These are phyloP conservation scores for Cercospora nicotianae DNA, from an alignment of 2,329 filamentous ascomycete species.

Conservation along the genomic window DNA sequence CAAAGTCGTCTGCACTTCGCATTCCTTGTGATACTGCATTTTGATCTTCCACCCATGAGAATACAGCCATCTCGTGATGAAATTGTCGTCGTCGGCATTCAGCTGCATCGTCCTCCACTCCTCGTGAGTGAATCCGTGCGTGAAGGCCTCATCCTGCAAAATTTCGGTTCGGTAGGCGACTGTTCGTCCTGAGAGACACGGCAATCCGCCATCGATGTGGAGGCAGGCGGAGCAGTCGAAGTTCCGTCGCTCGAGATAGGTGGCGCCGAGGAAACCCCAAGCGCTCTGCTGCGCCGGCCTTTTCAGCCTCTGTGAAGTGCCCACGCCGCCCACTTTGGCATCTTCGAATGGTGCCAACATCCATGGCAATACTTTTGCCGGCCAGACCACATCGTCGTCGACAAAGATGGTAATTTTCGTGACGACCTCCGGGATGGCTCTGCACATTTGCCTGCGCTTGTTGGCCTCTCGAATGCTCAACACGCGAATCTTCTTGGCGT, in stretches of 20 bases:
- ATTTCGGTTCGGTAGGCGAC: constrained; percentile 90
- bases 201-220: constrained; percentile 91
- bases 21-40: constrained; percentile 90
- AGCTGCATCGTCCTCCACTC: constrained; percentile 84
- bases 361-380: constrained; percentile 81
- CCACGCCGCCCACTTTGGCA: constrained; percentile 78
- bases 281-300: constrained; percentile 64
- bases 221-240: constrained; percentile 97
- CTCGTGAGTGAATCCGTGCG: constrained; percentile 86
- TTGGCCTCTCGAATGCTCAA: constrained; percentile 82
- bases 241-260: constrained; percentile 90
- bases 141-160: constrained; percentile 79
- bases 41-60: constrained; percentile 90
- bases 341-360: constrained; percentile 91
- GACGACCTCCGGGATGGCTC: constrained; percentile 79
- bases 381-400: constrained; percentile 95
- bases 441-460: constrained; percentile 90
- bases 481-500: constrained; percentile 67
- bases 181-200: constrained; percentile 91
- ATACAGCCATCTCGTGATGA: constrained; percentile 94
- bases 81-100: constrained; percentile 97
- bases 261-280: constrained; percentile 87
- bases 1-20: constrained; percentile 87
- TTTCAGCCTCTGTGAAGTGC: constrained; percentile 83
- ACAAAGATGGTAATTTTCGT: constrained; percentile 89